Evolutionary conservation across 2,329 filamentous ascomycete genomes (phyloP), one percentile per base, ranked within the genome.

Genomic region (Fusarium caatingaense): DNA sequence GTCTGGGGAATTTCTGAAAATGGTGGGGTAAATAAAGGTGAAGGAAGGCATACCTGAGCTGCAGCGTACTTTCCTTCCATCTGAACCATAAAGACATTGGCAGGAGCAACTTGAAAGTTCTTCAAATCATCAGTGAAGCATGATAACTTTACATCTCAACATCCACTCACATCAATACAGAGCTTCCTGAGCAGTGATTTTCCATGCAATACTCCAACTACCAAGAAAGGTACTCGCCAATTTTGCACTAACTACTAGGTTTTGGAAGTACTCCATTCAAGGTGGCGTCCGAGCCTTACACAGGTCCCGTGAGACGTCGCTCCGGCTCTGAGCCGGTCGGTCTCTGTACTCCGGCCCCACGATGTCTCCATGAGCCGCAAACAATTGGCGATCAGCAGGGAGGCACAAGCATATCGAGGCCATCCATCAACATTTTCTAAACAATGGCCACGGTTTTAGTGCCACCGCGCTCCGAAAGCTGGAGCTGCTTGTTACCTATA

Each of bases 291-390:
- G 48, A 72, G 27, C 21, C 32, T 37, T 48, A 30, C 20, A 55
- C 32, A 63, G 68, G 72, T 72, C 72, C 72, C 70, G 66, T 74
- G 72, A 74, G 72, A 59, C 67, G 56, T 47, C 53, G 53, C 66
- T 59, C 69, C 69, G 73, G 73, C 67, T 75, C 56, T 57, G 73
- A 67, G 71, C 73, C 73, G 73, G 73, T 68, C 67, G 67, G 67
- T 56, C 51, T 72, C 62, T 69, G 67, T 57, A 66, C 72, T 75
- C 73, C 73, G 73, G 73, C 72, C 72, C 72, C 73, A 75, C 72
- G 72, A 58, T 44, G 56, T 56, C 55, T 72, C 62, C 65, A 73
- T 63, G 71, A 74, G 64, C 66, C 69, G 71, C 59, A 64, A 62
- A 44, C 53, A 47, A 63, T 56, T 51, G 49, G 44, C 48, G n/a